Conservation (phyloP, 371 early-diverging fungal species). For the Capillidium heterosporum region DNA sequence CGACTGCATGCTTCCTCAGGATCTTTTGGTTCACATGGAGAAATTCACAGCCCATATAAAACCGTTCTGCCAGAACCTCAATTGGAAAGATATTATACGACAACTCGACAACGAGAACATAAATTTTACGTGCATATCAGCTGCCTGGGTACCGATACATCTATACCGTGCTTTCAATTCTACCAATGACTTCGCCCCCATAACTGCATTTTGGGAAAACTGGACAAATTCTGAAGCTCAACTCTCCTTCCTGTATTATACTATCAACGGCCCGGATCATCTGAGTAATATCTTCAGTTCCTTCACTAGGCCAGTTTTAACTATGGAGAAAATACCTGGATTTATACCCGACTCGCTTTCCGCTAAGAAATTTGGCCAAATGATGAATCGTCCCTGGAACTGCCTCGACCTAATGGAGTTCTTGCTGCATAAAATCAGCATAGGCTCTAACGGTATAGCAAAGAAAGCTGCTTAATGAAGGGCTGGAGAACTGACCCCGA, state of each 20-base stretch:
- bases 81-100: too few relatives aligned
- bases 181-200: not conserved
- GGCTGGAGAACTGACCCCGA: not conserved
- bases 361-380: not conserved
- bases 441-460: not conserved
- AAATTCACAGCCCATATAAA: too few relatives aligned
- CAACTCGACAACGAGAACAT: too few relatives aligned
- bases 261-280: not conserved
- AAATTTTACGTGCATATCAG: too few relatives aligned
- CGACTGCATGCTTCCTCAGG: too few relatives aligned
- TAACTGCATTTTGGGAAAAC: not conserved
- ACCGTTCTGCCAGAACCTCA: too few relatives aligned
- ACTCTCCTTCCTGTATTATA: slow-evolving; percentile 3
- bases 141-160: too few relatives aligned
- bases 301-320: not conserved
- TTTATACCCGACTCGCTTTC: not conserved
- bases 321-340: not conserved
- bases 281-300: not conserved
- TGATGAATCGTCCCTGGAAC: not conserved
- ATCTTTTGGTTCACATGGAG: too few relatives aligned
- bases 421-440: not conserved
- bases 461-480: not conserved
- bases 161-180: too few relatives aligned
- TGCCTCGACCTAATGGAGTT: not conserved
- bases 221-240: slow-evolving; percentile 2